phyloP scores from a whole-genome alignment of 2,329 filamentous ascomycete species.

The Calonectria multiphialidica region DNA sequence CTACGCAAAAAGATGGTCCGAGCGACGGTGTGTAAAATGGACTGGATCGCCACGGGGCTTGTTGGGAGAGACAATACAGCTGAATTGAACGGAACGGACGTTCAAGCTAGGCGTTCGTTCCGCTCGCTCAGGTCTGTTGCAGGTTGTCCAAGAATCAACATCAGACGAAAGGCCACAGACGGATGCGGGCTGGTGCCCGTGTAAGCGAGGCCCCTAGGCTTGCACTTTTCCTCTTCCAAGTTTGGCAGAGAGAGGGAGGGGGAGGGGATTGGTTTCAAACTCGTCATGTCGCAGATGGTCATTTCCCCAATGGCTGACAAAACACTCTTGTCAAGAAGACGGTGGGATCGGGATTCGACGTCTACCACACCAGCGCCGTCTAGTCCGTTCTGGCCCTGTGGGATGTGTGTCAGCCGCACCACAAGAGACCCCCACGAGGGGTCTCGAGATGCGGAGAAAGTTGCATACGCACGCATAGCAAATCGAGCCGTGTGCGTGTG shows the following conservation, averaged over 20 bases:
- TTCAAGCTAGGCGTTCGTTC: conserved; percentile 33
- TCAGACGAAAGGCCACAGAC: conserved; percentile 15
- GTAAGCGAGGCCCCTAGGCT: conserved; percentile 11
- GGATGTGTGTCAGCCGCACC: background rate
- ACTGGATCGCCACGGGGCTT: background rate
- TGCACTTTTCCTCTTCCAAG: background rate
- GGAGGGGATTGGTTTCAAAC: conserved; percentile 11
- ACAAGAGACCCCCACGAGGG: conserved; percentile 8
- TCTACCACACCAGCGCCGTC: conserved; percentile 6
- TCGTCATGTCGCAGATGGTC: conserved; percentile 11
- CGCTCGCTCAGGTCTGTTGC: conserved; percentile 16
- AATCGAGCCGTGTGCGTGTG: background rate
- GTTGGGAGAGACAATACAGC: conserved; percentile 8
- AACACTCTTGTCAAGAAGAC: background rate
- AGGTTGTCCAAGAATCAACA: conserved; percentile 1
- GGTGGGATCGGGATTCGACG: conserved; percentile 20
- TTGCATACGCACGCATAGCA: background rate
- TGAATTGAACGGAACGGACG: conserved; percentile 12
- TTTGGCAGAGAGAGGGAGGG: background rate
- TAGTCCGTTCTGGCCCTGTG: background rate
- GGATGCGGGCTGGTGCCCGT: conserved; percentile 7
- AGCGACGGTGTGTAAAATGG: background rate
- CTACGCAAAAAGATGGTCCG: background rate
- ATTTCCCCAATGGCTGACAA: background rate
- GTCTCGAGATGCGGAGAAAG: conserved; percentile 9